Evolutionary conservation across 2,329 filamentous ascomycete species (phyloP), one percentile per base, ranked within the genome.

Genomic region (Esteya vermicola): DNA sequence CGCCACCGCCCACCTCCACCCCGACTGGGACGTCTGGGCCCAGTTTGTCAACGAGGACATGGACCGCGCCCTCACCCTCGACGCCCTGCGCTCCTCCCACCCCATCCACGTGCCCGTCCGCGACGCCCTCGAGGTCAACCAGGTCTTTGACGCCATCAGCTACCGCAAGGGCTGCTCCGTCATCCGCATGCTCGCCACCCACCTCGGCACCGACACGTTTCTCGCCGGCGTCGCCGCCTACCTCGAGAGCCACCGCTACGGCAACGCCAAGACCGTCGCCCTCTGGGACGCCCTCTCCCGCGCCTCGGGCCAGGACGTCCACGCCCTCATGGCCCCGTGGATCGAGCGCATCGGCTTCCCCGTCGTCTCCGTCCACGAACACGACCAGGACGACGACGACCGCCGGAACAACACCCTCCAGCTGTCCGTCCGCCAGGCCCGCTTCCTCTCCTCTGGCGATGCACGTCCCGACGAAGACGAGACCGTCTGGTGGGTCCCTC

Each of bases 11-110:
- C 74, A 93, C 55, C 75, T 96, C 41, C 85, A 96, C 60, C 91
- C 91, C 4, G 89, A 95, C 50, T 96, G 91, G 89, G 80, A 96
- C 52, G 82, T 96, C 25, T 98, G 91, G 91, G 81, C 84, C 43
- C 88, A 95, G 63, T 98, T 95, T 62, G 85, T 96, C 52, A 85
- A 85, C 62, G 91, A 96, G 66, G 83, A 82, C 52, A 84, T 93
- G 66, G 85, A 94, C 70, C 78, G 77, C 66, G 89, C 89, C 42
- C 93, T 95, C 60, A 73, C 78, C 48, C 75, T 98, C 23, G 91
- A 98, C 54, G 79, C 84, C 34, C 75, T 98, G 49, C 81, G 91
- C 35, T 84, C 85, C 32, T 94, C 86, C 37, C 91, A 98, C 59
- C 84, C 91, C 9, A 95, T 98, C 50, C 89, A 98, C 59, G 91